Conservation (phyloP, 2,329 filamentous ascomycete genomes). For the Lanzia echinophila region DNA sequence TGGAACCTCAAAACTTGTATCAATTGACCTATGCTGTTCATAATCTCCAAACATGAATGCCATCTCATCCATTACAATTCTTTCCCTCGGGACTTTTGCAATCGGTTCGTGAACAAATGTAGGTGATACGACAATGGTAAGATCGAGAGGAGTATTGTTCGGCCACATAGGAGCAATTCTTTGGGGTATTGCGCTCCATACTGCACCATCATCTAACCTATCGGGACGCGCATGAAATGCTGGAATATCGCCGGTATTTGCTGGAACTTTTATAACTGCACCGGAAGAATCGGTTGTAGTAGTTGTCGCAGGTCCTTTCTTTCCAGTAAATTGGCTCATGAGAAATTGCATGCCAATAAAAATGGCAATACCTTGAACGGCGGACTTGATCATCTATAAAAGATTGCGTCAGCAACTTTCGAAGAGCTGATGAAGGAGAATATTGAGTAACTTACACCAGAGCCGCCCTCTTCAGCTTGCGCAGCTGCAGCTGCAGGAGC, state of each 20-base stretch:
- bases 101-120: constrained; percentile 64
- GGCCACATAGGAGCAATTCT: constrained; percentile 85
- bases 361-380: constrained; percentile 49
- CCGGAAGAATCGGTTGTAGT: constrained; percentile 47
- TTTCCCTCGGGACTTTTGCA: constrained; percentile 56
- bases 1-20: constrained; percentile 73
- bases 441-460: constrained; percentile 25
- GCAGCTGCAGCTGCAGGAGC: constrained; percentile 27
- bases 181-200: constrained; percentile 59
- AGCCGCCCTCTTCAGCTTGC: constrained; percentile 23
- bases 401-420: constrained; percentile 13
- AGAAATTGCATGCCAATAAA: constrained; percentile 50
- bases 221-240: constrained; percentile 59
- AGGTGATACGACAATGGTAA: constrained; percentile 77
- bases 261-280: constrained; percentile 45
- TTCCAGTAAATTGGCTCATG: constrained; percentile 47
- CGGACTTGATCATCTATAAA: constrained; percentile 26
- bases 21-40: constrained; percentile 69
- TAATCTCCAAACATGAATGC: constrained; percentile 73
- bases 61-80: constrained; percentile 72
- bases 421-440: neutral
- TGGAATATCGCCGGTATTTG: constrained; percentile 52
- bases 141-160: constrained; percentile 68
- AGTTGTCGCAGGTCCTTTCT: constrained; percentile 35
- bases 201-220: constrained; percentile 51